Evolutionary conservation across 2,329 filamentous ascomycete genomes (phyloP).

Genomic region (Dryadomyces quercivorus): DNA sequence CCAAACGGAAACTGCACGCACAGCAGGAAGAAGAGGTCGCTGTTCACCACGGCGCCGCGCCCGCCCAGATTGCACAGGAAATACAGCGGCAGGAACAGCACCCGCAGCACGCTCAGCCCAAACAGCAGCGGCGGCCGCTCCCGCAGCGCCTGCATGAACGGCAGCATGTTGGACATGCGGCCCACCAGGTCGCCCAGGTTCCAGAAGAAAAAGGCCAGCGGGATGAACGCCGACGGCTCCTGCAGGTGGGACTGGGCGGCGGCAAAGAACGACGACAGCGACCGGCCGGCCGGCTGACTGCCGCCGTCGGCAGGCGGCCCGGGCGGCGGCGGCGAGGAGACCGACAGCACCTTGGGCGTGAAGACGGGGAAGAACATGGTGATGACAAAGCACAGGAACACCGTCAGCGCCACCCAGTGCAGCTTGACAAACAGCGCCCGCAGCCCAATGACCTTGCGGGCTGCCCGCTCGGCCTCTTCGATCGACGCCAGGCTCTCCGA

Average conservation of each 20-base stretch:
- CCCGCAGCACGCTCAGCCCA: slow-evolving; percentile 48
- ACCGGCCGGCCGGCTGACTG: background rate
- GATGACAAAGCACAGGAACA: slow-evolving; percentile 69
- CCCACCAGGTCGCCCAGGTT: slow-evolving; percentile 78
- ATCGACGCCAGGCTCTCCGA: slow-evolving; percentile 36
- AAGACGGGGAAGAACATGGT: slow-evolving; percentile 97
- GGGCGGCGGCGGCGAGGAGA: slow-evolving; percentile 19
- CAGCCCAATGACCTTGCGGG: slow-evolving; percentile 41
- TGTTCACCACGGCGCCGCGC: slow-evolving; percentile 58
- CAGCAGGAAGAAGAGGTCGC: slow-evolving; percentile 79
- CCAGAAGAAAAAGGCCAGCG: slow-evolving; percentile 85
- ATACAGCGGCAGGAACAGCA: slow-evolving; percentile 72
- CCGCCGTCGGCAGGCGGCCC: slow-evolving; percentile 11
- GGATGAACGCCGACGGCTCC: slow-evolving; percentile 69
- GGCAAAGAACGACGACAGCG: background rate
- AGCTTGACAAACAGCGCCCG: slow-evolving; percentile 62
- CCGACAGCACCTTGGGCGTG: slow-evolving; percentile 53
- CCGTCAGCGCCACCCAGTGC: slow-evolving; percentile 61
- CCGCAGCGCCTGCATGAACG: slow-evolving; percentile 35
- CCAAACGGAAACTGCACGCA: slow-evolving; percentile 78
- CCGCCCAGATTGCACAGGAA: slow-evolving; percentile 79
- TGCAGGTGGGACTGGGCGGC: slow-evolving; percentile 38
- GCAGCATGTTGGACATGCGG: slow-evolving; percentile 53
- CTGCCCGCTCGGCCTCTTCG: slow-evolving; percentile 38
- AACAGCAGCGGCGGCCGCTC: slow-evolving; percentile 58